Percentiles rank a stretch among this genome's conserved stretches.
Conservation (phyloP, 176 grass and related monocot species). For the Paspalum vaginatum region DNA sequence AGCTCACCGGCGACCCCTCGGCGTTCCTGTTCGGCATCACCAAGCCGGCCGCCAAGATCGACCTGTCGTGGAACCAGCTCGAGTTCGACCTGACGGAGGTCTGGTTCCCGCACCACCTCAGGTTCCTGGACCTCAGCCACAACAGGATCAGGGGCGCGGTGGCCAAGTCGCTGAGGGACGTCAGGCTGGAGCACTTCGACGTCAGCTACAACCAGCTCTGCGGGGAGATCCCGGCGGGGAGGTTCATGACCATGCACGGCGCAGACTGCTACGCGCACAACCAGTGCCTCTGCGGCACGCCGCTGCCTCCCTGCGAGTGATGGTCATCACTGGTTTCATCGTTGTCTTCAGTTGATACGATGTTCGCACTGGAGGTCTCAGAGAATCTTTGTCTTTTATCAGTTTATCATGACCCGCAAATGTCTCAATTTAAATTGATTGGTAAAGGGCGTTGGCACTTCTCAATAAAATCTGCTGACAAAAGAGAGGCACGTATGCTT, state of each 20-base stretch:
- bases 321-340: not conserved
- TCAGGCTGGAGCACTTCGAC: conserved; percentile 54
- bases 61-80: conserved; percentile 84
- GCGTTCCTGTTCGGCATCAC: conserved; percentile 57
- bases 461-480: no score
- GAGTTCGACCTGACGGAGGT: conserved; percentile 69
- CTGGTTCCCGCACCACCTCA: conserved; percentile 60
- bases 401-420: not conserved
- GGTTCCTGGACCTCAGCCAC: conserved; percentile 77
- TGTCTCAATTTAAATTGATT: not conserved
- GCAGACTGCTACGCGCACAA: conserved; percentile 55
- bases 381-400: not conserved
- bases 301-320: conserved; percentile 54
- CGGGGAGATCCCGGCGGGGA: conserved; percentile 68
- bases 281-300: conserved; percentile 70
- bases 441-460: no score
- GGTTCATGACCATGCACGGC: conserved; percentile 45
- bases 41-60: conserved; percentile 52
- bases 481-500: no score
- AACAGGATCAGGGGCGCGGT: conserved; percentile 69
- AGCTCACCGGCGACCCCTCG: conserved; percentile 60
- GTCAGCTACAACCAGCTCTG: conserved; percentile 82
- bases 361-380: no score
- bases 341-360: no score
- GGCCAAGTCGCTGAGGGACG: conserved; percentile 58